Percentiles rank a stretch among this genome's conserved stretches.
Conservation (phyloP, 2,329 filamentous ascomycete species). For the Pseudocercospora fijiensis region DNA sequence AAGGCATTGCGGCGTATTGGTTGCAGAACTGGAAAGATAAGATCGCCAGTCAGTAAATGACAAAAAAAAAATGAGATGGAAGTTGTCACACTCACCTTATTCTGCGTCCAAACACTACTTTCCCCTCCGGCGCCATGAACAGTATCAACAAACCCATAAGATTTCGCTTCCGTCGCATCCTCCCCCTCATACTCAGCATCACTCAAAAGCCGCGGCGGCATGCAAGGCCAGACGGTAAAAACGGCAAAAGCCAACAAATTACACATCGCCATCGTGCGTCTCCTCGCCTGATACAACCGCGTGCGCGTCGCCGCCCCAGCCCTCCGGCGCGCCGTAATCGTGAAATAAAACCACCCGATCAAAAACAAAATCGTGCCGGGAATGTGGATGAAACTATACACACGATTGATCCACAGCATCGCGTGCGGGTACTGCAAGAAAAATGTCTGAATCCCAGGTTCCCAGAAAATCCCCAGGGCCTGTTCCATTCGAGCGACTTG, state of each 20-base stretch:
- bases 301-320: slow-evolving; percentile 49
- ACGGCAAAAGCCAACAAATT: slow-evolving; percentile 60
- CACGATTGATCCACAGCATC: slow-evolving; percentile 69
- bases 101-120: slow-evolving; percentile 69
- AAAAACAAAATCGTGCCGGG: slow-evolving; percentile 72
- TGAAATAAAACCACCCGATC: slow-evolving; percentile 67
- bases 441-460: slow-evolving; percentile 60
- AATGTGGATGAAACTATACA: slow-evolving; percentile 76
- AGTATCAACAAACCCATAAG: slow-evolving; percentile 60
- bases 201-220: slow-evolving; percentile 59
- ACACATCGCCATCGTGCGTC: slow-evolving; percentile 58
- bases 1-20: slow-evolving; percentile 75
- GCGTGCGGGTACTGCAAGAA: slow-evolving; percentile 56
- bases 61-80: no score
- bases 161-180: slow-evolving; percentile 59
- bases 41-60: neutral
- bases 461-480: slow-evolving; percentile 62
- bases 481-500: slow-evolving; percentile 68
- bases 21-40: slow-evolving; percentile 58
- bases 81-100: slow-evolving; percentile 42
- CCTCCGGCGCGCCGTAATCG: slow-evolving; percentile 59
- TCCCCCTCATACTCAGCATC: slow-evolving; percentile 55
- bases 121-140: slow-evolving; percentile 59
- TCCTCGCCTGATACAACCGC: slow-evolving; percentile 55
- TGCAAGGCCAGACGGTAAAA: slow-evolving; percentile 61